Evolutionary conservation across 495 filamentous ascomycete genomes (phyloP).

Genomic region (Lasiosphaeria ovina): DNA sequence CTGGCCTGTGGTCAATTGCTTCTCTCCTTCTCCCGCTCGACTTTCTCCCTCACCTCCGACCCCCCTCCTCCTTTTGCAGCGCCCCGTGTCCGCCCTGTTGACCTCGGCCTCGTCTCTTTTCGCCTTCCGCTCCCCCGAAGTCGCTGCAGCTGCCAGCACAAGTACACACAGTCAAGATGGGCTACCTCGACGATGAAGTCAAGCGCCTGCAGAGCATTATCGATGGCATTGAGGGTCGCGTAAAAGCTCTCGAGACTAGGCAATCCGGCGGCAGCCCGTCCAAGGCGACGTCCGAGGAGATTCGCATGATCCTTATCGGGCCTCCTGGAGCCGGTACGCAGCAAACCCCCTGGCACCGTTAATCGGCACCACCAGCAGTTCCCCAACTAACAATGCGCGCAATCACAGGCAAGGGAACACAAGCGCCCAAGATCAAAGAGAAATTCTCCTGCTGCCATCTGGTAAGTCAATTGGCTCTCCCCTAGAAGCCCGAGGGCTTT

Average conservation of each 20-base stretch:
- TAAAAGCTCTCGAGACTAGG: slow-evolving; percentile 70
- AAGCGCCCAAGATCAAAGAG: slow-evolving; percentile 96
- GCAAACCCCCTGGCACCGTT: background rate
- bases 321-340: slow-evolving; percentile 91
- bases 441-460: slow-evolving; percentile 96
- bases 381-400: slow-evolving; percentile 15
- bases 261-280: slow-evolving; percentile 45
- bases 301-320: slow-evolving; percentile 97
- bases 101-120: slow-evolving; percentile 30
- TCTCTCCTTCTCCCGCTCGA: slow-evolving; percentile 19
- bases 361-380: background rate
- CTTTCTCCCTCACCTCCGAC: slow-evolving; percentile 14
- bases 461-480: slow-evolving; percentile 53
- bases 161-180: slow-evolving; percentile 58
- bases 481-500: no score
- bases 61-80: slow-evolving; percentile 15
- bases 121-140: slow-evolving; percentile 31
- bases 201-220: slow-evolving; percentile 74
- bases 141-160: slow-evolving; percentile 6
- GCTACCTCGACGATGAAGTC: slow-evolving; percentile 78
- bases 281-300: slow-evolving; percentile 54
- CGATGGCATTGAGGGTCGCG: slow-evolving; percentile 76
- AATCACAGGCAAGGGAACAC: slow-evolving; percentile 90
- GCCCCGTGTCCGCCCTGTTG: slow-evolving; percentile 1
- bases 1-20: slow-evolving; percentile 26